Evolutionary conservation across 495 filamentous ascomycete genomes (phyloP).

Genomic region (Symbiotaphrina buchneri): DNA sequence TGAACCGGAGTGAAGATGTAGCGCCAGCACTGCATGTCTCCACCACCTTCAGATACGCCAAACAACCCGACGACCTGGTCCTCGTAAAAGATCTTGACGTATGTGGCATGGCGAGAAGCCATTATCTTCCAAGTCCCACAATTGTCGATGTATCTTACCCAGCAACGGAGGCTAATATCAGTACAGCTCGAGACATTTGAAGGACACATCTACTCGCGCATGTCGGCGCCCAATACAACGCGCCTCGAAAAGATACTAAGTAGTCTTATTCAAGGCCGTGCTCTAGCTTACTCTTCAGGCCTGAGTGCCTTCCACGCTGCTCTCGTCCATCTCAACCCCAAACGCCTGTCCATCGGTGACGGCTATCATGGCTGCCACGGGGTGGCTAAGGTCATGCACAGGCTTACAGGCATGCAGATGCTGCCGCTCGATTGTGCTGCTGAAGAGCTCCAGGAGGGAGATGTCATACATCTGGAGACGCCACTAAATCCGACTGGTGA

Average conservation of each 20-base stretch:
- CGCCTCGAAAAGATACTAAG: slow-evolving; percentile 70
- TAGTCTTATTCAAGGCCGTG: slow-evolving; percentile 41
- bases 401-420: slow-evolving; percentile 44
- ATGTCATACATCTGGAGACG: slow-evolving; percentile 81
- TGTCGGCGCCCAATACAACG: slow-evolving; percentile 47
- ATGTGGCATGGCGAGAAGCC: not conserved
- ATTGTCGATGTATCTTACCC: not conserved
- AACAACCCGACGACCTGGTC: slow-evolving; percentile 8
- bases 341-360: slow-evolving; percentile 49
- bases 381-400: slow-evolving; percentile 44
- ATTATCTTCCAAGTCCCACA: too few species aligned
- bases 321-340: slow-evolving; percentile 47
- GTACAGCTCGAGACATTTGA: slow-evolving; percentile 1
- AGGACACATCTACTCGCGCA: slow-evolving; percentile 59
- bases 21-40: slow-evolving; percentile 19
- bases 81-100: slow-evolving; percentile 9
- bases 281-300: slow-evolving; percentile 62
- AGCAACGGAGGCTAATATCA: not conserved
- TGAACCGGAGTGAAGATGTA: slow-evolving; percentile 14
- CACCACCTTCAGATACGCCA: slow-evolving; percentile 18
- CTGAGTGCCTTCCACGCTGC: slow-evolving; percentile 73
- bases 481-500: slow-evolving; percentile 77
- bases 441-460: slow-evolving; percentile 37
- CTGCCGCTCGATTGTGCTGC: slow-evolving; percentile 36
- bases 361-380: slow-evolving; percentile 92